Evolutionary conservation across 495 filamentous ascomycete species (phyloP).

Genomic region (Hyaloscypha hepaticicola): DNA sequence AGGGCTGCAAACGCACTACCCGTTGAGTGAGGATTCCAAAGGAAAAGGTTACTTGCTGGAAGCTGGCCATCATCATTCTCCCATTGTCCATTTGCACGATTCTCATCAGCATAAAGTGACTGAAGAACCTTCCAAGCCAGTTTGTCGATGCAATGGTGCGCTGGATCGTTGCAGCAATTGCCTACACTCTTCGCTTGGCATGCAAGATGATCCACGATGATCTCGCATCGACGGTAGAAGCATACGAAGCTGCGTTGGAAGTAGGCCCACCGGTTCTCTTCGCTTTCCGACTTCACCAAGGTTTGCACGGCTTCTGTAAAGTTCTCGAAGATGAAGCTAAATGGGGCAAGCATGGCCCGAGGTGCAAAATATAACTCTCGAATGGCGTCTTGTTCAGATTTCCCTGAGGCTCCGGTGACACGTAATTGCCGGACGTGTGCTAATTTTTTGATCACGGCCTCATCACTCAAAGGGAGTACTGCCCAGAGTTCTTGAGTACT

Average conservation of each 20-base stretch:
- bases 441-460: neutral
- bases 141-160: neutral
- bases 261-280: neutral
- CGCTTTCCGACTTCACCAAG: neutral
- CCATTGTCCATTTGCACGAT: neutral
- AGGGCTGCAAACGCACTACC: constrained; percentile 2
- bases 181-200: neutral
- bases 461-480: neutral
- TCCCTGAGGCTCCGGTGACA: no score
- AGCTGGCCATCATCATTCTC: neutral
- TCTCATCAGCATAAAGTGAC: constrained; percentile 4
- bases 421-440: neutral
- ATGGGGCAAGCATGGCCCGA: neutral
- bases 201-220: constrained; percentile 7
- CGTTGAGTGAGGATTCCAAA: constrained; percentile 2
- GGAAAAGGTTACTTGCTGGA: neutral
- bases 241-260: constrained; percentile 9
- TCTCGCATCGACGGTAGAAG: constrained; percentile 5
- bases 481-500: neutral
- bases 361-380: constrained; percentile 11
- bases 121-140: neutral
- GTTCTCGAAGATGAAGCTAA: constrained; percentile 5
- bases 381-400: neutral
- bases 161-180: neutral
- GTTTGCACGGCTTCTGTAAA: neutral